Evolutionary conservation across 352 stramenopile genomes (phyloP).

Genomic region (Saprolegnia diclina): DNA sequence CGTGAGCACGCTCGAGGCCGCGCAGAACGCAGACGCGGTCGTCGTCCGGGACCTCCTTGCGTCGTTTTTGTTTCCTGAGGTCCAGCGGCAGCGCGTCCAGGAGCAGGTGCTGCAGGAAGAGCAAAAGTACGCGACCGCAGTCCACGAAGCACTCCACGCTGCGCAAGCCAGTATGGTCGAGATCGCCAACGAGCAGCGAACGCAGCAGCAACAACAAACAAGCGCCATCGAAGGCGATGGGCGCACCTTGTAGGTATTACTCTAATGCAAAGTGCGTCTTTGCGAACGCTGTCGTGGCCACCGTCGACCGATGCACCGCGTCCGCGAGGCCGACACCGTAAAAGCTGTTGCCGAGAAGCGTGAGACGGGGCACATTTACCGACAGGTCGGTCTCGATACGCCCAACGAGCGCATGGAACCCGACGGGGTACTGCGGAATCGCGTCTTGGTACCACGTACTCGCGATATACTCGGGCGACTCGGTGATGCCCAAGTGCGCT

Average conservation of each 20-base stretch:
- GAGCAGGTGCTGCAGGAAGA: constrained; percentile 54
- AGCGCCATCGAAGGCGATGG: too few species aligned
- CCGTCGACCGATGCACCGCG: constrained; percentile 75
- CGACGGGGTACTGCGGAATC: constrained; percentile 85
- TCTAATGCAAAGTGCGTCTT: not conserved
- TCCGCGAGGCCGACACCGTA: constrained; percentile 84
- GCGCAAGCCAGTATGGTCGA: not conserved
- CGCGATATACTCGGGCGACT: constrained; percentile 50
- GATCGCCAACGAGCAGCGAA: not conserved
- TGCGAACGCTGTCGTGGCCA: constrained; percentile 63
- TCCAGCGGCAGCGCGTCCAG: constrained; percentile 58
- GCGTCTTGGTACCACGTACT: constrained; percentile 48
- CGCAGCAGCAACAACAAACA: too few species aligned
- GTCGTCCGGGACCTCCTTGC: constrained; percentile 76
- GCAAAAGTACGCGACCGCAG: constrained; percentile 59
- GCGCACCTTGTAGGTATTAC: constrained; percentile 1
- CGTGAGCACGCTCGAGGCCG: constrained; percentile 45
- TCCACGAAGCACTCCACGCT: constrained; percentile 51
- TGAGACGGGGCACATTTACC: constrained; percentile 35
- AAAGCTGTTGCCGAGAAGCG: constrained; percentile 78
- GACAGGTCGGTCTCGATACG: constrained; percentile 53
- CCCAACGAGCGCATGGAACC: constrained; percentile 55
- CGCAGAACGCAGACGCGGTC: constrained; percentile 43
- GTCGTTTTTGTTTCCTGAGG: constrained; percentile 73
- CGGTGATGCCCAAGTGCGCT: constrained; percentile 63